Evolutionary conservation across 768 basidiomycete species (phyloP), one percentile per base, ranked within the genome.

Genomic region (Zangia roseola): DNA sequence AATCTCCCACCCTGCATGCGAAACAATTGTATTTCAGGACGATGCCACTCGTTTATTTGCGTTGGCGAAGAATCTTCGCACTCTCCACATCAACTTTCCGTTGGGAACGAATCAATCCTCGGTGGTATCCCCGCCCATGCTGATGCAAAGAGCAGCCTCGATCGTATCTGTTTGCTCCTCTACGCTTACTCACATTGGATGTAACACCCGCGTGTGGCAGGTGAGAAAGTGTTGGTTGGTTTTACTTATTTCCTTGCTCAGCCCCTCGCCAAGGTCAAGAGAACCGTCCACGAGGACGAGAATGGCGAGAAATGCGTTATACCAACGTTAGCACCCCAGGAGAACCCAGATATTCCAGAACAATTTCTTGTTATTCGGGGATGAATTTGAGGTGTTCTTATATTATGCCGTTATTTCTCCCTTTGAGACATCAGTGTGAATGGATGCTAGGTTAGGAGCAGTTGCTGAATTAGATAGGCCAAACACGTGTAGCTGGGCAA

Each of bases 191-290:
- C 81, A 83, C 49, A 77, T 91, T 53, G 88, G 89, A 5, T 83
- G 81, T 55, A 83, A 83, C 59, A 80, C 82, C 0, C 72, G 71
- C 31, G 86, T 87, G 1, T 88, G 84, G 82, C 78, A 86, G 75
- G 88, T 87, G 49, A 61, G 59, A 72, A 41, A 20, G 17, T 31
- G 17, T 21, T 5, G 17, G 33, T 17, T 19, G 14, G 43, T 10
- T 14, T 26, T 8, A 21, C 21, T 35, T 16, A 33, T 24, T 40
- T 33, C 35, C 23, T n/a, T 46, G 35, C 43, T 57, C 33, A 41
- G 25, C 45, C 9, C 17, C 45, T 34, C 30, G 45, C 46, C 0
- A 50, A 86, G 84, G 74, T 86, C 30, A 68, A 71, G 45, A 70
- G 78, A 33, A 57, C 54, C 14, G 68, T 79, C 10, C 42, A 57